These are phyloP conservation scores for Violaceomyces palustris DNA, from an alignment of 1,284 basidiomycete species.

Conservation along the genomic window DNA sequence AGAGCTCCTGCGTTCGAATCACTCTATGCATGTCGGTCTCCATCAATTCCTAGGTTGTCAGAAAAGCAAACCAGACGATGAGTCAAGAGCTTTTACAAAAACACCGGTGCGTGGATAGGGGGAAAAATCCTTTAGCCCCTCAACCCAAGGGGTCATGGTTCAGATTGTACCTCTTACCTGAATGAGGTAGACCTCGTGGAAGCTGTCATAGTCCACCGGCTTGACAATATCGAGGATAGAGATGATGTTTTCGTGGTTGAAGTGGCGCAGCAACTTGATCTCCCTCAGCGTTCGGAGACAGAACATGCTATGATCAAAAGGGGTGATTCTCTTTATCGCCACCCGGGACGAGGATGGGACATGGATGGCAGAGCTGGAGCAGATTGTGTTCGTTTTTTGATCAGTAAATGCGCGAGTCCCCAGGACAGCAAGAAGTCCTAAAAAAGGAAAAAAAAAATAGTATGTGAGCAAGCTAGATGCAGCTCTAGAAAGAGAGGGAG, in stretches of 20 bases:
- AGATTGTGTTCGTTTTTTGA: too few species aligned
- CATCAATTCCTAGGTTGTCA: constrained; percentile 49
- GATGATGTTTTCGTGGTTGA: constrained; percentile 51
- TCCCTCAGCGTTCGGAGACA: constrained; percentile 49
- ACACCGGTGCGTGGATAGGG: too few species aligned
- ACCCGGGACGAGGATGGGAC: constrained; percentile 48
- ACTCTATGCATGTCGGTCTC: constrained; percentile 53
- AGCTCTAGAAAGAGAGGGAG: too few species aligned
- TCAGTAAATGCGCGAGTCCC: not conserved
- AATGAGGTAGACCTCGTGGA: constrained; percentile 90
- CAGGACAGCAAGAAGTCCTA: not conserved
- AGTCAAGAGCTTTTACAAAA: too few species aligned
- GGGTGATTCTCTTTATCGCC: constrained; percentile 55
- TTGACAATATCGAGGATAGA: constrained; percentile 42
- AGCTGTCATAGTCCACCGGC: constrained; percentile 65
- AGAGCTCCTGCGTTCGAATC: constrained; percentile 52
- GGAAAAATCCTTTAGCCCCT: too few species aligned
- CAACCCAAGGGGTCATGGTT: too few species aligned
- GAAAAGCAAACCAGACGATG: too few species aligned
- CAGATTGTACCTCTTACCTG: constrained; percentile 36
- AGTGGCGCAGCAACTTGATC: constrained; percentile 51
- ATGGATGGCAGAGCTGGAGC: constrained; percentile 51
- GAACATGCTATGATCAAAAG: constrained; percentile 53
- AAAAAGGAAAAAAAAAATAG: not conserved
- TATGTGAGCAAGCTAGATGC: not conserved